These are phyloP conservation scores for Tinospora cordifolia DNA, from an alignment of 164 flowering plant species.

Conservation along the genomic window DNA sequence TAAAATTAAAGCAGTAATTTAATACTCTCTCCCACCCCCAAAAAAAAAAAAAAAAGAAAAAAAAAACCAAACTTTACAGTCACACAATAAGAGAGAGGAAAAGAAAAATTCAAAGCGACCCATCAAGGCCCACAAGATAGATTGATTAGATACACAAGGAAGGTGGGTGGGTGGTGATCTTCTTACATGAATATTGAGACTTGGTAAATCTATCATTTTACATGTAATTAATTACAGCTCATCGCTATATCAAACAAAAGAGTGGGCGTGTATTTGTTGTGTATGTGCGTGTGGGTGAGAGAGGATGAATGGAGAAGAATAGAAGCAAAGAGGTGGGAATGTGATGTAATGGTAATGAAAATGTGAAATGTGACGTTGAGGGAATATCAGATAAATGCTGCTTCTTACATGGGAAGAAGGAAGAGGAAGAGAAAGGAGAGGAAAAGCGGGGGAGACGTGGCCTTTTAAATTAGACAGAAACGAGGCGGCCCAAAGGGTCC, in stretches of 20 bases:
- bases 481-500: slow-evolving; percentile 1
- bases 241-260: too few relatives aligned
- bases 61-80: neutral
- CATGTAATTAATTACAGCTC: too few relatives aligned
- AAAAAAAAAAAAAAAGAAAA: neutral
- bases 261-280: too few relatives aligned
- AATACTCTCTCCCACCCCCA: neutral
- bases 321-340: neutral
- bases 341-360: neutral
- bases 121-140: neutral
- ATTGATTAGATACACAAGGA: too few relatives aligned
- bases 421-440: neutral
- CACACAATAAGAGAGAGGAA: neutral
- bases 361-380: too few relatives aligned
- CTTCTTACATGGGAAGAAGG: neutral
- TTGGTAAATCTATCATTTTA: too few relatives aligned
- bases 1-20: neutral
- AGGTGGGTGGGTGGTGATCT: too few relatives aligned
- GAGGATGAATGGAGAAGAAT: neutral
- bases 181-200: too few relatives aligned
- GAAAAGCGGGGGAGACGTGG: neutral
- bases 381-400: neutral
- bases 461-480: slow-evolving; percentile 2
- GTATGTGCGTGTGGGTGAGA: neutral
- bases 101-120: neutral